Evolutionary conservation across 805 yeast genomes (phyloP).

Genomic region (Saccharomycopsis selenospora): DNA sequence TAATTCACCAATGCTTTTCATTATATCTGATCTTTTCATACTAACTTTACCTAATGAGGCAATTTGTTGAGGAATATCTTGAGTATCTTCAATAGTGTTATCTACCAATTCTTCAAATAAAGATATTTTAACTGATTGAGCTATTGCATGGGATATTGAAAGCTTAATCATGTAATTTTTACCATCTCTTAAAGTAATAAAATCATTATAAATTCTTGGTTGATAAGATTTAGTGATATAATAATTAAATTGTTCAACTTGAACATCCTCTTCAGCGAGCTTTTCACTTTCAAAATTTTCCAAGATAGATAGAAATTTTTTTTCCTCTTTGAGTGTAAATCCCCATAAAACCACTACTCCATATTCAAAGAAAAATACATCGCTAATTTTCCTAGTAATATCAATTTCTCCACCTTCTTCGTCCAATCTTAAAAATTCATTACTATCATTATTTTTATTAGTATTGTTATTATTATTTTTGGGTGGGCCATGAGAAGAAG

Average conservation of each 20-base stretch:
- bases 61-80: slow-evolving; percentile 93
- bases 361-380: slow-evolving; percentile 84
- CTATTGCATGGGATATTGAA: slow-evolving; percentile 90
- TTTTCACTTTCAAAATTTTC: slow-evolving; percentile 92
- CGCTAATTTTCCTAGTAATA: slow-evolving; percentile 68
- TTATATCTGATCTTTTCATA: slow-evolving; percentile 89
- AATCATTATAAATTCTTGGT: slow-evolving; percentile 92
- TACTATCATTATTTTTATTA: slow-evolving; percentile 14
- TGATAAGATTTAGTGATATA: slow-evolving; percentile 91
- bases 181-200: slow-evolving; percentile 86
- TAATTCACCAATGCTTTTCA: slow-evolving; percentile 95
- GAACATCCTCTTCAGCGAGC: slow-evolving; percentile 84
- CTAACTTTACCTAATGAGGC: slow-evolving; percentile 92
- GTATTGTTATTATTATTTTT: slow-evolving; percentile 14
- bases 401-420: slow-evolving; percentile 96
- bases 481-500: slow-evolving; percentile 25
- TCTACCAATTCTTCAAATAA: slow-evolving; percentile 93
- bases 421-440: slow-evolving; percentile 53
- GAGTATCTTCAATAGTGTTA: slow-evolving; percentile 94
- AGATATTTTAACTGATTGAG: slow-evolving; percentile 93
- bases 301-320: slow-evolving; percentile 69
- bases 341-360: slow-evolving; percentile 99
- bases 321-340: slow-evolving; percentile 75
- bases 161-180: slow-evolving; percentile 84
- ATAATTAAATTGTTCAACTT: slow-evolving; percentile 90